Percentiles rank a stretch among this genome's conserved stretches.
phyloP scores from a whole-genome alignment of 352 stramenopile genomes.

The Elongisporangium prolatum region DNA sequence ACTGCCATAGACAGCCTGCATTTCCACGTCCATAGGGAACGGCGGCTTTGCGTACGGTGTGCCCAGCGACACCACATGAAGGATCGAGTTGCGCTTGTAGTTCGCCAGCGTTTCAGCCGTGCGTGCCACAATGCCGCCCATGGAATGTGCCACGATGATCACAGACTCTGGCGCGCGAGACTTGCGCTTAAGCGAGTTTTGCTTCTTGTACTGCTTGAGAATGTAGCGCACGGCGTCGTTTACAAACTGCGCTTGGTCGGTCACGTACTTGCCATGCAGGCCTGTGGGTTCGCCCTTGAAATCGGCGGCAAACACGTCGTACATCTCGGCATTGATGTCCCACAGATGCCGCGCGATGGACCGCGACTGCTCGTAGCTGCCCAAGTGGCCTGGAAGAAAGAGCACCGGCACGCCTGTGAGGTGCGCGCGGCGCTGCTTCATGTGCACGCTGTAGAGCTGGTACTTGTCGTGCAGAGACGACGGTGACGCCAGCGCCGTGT shows the following conservation, averaged over 20 bases:
- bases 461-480: conserved; percentile 72
- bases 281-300: conserved; percentile 72
- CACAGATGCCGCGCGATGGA: conserved; percentile 71
- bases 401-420: conserved; percentile 72
- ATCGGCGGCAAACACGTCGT: conserved; percentile 81
- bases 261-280: conserved; percentile 62
- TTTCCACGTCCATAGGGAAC: conserved; percentile 63
- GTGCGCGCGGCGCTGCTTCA: conserved; percentile 38
- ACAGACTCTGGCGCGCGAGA: conserved; percentile 41
- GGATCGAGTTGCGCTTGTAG: conserved; percentile 69
- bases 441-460: conserved; percentile 57
- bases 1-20: conserved; percentile 54
- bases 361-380: conserved; percentile 83
- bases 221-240: conserved; percentile 74
- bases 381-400: conserved; percentile 78
- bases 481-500: conserved; percentile 31
- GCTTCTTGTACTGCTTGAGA: conserved; percentile 66
- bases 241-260: conserved; percentile 64
- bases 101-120: conserved; percentile 64
- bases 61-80: conserved; percentile 69
- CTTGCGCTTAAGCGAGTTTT: conserved; percentile 20
- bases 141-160: conserved; percentile 80
- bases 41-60: conserved; percentile 48
- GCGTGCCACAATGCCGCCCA: conserved; percentile 73
- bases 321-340: conserved; percentile 45